Evolutionary conservation across 768 basidiomycete species (phyloP).

Genomic region (Suillus clintonianus): DNA sequence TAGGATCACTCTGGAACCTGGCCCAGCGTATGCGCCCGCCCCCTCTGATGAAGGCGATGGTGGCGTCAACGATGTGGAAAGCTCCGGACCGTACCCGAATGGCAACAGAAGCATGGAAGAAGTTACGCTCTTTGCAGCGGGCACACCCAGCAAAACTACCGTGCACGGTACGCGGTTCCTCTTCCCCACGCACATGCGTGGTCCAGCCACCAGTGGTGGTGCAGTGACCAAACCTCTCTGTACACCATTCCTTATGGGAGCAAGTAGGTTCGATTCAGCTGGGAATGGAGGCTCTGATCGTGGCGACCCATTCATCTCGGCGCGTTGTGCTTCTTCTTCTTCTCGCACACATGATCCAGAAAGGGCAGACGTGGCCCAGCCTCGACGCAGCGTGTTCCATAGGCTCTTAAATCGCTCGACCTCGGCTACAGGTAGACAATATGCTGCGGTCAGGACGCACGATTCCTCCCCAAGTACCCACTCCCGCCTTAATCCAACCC

Average conservation of each 20-base stretch:
- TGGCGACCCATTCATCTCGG: constrained; percentile 24
- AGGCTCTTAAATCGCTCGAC: background rate
- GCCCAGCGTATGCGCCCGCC: constrained; percentile 27
- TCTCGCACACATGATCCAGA: background rate
- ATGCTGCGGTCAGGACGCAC: constrained; percentile 12
- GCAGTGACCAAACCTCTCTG: constrained; percentile 5
- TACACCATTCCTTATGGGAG: constrained; percentile 8
- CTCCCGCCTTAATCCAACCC: background rate
- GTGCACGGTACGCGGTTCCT: constrained; percentile 29
- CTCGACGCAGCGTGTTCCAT: constrained; percentile 1
- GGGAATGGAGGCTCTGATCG: constrained; percentile 26
- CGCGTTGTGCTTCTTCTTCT: background rate
- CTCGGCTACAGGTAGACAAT: background rate
- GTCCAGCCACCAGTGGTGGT: constrained; percentile 9
- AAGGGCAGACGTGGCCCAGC: background rate
- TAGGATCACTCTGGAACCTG: constrained; percentile 18
- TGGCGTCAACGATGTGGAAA: constrained; percentile 13
- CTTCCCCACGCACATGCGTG: constrained; percentile 11
- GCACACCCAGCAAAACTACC: constrained; percentile 31
- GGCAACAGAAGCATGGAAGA: constrained; percentile 25
- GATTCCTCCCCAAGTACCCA: background rate
- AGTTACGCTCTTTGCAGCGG: constrained; percentile 21
- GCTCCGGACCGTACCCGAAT: background rate
- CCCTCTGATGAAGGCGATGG: constrained; percentile 13
- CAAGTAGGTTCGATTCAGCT: constrained; percentile 22